Percentiles rank a stretch among this genome's conserved stretches.
These are phyloP conservation scores for Mycena alexandri DNA, from an alignment of 768 basidiomycete species.

Conservation along the genomic window DNA sequence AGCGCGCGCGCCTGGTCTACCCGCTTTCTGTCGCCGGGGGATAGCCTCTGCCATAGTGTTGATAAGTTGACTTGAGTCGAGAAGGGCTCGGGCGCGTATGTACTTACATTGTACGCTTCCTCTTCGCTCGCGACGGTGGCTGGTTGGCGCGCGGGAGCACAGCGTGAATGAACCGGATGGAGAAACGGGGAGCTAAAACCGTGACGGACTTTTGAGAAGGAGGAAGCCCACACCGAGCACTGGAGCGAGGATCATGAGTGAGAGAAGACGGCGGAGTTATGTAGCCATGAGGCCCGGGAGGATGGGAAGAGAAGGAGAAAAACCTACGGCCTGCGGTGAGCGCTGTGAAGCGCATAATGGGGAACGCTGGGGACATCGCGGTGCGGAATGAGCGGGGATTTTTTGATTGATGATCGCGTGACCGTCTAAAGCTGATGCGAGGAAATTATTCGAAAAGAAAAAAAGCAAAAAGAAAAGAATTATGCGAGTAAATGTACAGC, in stretches of 20 bases:
- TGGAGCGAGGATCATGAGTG: conserved; percentile 4
- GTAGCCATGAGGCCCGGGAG: conserved; percentile 20
- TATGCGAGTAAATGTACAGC: conserved; percentile 12
- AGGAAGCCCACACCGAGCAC: conserved; percentile 36
- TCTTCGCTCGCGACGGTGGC: conserved; percentile 67
- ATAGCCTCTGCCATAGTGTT: conserved; percentile 60
- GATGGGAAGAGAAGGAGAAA: conserved; percentile 2
- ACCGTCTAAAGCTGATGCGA: not conserved
- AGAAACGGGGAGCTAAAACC: conserved; percentile 6
- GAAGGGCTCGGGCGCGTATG: conserved; percentile 25
- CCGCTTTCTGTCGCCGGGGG: conserved; percentile 73
- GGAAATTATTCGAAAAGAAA: no score
- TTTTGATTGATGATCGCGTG: not conserved
- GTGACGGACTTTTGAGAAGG: conserved; percentile 35
- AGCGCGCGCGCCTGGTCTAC: conserved; percentile 71
- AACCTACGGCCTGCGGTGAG: conserved; percentile 32
- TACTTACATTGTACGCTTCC: conserved; percentile 64
- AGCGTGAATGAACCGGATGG: conserved; percentile 11
- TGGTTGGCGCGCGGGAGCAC: conserved; percentile 37
- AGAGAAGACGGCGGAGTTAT: conserved; percentile 21
- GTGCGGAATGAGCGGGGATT: not conserved
- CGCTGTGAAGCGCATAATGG: conserved; percentile 36
- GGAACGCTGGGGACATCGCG: conserved; percentile 36
- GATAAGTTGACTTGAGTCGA: not conserved
- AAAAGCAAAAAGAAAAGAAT: conserved; percentile 9